Conservation (phyloP, 257 asterid genomes). For the Primulina tabacum region DNA sequence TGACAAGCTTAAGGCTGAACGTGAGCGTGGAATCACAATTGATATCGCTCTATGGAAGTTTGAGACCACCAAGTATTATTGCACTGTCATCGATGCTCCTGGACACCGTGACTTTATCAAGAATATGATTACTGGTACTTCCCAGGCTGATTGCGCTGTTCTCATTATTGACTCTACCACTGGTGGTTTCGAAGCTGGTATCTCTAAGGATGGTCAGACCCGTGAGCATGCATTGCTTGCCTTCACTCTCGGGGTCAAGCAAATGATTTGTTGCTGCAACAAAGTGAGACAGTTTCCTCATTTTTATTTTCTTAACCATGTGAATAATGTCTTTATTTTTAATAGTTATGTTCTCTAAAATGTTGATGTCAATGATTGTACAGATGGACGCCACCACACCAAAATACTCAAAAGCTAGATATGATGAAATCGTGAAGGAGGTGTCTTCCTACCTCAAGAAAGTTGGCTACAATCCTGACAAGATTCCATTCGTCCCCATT, state of each 20-base stretch:
- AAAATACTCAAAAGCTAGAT: too few relatives aligned
- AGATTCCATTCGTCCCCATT: constrained; percentile 23
- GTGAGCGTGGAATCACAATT: constrained; percentile 47
- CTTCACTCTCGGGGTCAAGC: constrained; percentile 48
- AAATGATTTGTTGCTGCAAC: constrained; percentile 47
- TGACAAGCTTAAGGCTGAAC: constrained; percentile 53
- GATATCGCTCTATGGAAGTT: constrained; percentile 50
- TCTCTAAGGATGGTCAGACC: constrained; percentile 53
- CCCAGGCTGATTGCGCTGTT: constrained; percentile 44
- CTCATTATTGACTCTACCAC: constrained; percentile 47
- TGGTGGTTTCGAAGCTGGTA: constrained; percentile 51
- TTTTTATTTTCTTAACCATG: too few relatives aligned
- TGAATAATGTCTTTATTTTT: too few relatives aligned
- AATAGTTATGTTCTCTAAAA: too few relatives aligned
- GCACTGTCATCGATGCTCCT: constrained; percentile 46
- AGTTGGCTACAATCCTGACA: constrained; percentile 1
- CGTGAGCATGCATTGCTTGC: constrained; percentile 45
- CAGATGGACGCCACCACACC: too few relatives aligned
- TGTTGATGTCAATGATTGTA: too few relatives aligned
- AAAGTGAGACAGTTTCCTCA: constrained; percentile 6
- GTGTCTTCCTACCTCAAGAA: too few relatives aligned
- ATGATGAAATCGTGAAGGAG: too few relatives aligned
- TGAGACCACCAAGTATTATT: constrained; percentile 46
- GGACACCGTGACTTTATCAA: constrained; percentile 44
- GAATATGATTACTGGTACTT: constrained; percentile 45